A percentile compares a stretch with the other conserved stretches of the same genome.
Evolutionary conservation across 2,329 filamentous ascomycete genomes (phyloP).

Genomic region (Acephala macrosclerotiorum): DNA sequence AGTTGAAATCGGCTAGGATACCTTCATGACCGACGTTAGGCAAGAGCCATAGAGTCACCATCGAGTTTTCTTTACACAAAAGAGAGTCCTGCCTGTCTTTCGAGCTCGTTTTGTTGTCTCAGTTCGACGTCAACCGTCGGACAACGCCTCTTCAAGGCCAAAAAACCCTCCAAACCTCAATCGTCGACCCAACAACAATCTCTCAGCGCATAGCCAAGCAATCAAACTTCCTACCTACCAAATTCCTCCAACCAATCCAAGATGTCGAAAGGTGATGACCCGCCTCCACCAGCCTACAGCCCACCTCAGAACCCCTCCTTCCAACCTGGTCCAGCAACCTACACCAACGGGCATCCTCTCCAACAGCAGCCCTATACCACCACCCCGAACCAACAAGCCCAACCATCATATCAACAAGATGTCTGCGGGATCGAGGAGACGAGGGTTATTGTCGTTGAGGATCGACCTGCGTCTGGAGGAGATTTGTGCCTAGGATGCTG

Average conservation of each 20-base stretch:
- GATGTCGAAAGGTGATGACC: neutral
- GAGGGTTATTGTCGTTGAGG: conserved; percentile 11
- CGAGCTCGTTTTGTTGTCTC: neutral
- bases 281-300: conserved; percentile 1
- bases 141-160: neutral
- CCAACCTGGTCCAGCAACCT: neutral
- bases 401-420: neutral
- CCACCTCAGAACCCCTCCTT: neutral
- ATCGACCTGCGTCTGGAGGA: neutral
- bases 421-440: neutral
- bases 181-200: neutral
- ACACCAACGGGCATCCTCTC: neutral
- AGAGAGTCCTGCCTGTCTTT: neutral
- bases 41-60: neutral
- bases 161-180: neutral
- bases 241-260: neutral
- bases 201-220: neutral
- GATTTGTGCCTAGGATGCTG: conserved; percentile 16
- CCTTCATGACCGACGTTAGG: neutral
- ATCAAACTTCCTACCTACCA: neutral
- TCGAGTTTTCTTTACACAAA: neutral
- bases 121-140: neutral
- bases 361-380: neutral
- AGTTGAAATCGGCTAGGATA: neutral
- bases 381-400: neutral